These are phyloP conservation scores for Tuber brumale DNA, from an alignment of 495 filamentous ascomycete species.

Conservation along the genomic window DNA sequence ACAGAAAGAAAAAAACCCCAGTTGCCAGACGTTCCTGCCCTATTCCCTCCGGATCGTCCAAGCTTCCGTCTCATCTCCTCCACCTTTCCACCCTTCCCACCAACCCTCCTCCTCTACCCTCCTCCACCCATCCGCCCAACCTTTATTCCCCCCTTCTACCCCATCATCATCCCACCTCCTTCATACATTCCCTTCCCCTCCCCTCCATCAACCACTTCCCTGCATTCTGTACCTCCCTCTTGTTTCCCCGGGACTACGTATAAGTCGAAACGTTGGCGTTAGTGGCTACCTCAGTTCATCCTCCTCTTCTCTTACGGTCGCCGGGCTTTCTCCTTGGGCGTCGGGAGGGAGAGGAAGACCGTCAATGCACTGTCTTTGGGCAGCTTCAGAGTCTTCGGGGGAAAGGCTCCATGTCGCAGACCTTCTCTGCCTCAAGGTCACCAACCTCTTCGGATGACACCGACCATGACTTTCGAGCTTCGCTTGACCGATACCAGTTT, in stretches of 20 bases:
- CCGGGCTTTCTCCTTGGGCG: conserved; percentile 40
- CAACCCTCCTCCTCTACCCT: neutral
- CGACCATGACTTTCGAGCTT: conserved; percentile 31
- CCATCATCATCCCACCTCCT: neutral
- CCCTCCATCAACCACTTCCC: neutral
- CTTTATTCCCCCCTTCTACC: neutral
- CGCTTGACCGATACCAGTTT: conserved; percentile 23
- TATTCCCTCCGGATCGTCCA: neutral
- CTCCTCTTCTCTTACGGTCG: conserved; percentile 42
- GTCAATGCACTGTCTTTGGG: conserved; percentile 40
- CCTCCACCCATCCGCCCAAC: neutral
- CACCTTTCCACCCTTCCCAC: conserved; percentile 5
- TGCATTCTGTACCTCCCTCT: conserved; percentile 11
- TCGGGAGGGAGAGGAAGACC: conserved; percentile 42
- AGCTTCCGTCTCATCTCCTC: conserved; percentile 3
- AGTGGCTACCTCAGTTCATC: conserved; percentile 39
- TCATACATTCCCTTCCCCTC: neutral
- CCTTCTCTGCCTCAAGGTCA: conserved; percentile 39
- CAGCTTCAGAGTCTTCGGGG: conserved; percentile 38
- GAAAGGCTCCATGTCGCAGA: conserved; percentile 42
- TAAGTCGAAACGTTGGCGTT: conserved; percentile 41
- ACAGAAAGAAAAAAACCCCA: neutral
- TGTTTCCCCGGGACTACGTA: conserved; percentile 22
- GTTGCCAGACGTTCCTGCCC: neutral
- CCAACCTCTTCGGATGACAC: conserved; percentile 39